phyloP scores from a whole-genome alignment of 306 rosid genomes.

The Neltuma alba region DNA sequence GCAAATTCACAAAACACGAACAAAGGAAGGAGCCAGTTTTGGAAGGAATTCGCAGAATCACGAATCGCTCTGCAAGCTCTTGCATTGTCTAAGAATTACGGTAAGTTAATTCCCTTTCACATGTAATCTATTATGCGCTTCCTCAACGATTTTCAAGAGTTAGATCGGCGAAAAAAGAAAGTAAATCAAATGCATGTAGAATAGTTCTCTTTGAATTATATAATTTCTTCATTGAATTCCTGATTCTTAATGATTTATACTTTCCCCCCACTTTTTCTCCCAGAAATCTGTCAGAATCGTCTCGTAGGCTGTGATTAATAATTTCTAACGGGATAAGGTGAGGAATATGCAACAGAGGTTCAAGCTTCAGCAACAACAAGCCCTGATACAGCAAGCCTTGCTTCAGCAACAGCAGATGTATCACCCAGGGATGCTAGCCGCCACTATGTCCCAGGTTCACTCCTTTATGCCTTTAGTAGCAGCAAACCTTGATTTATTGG shows the following conservation, averaged over 20 bases:
- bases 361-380: slow-evolving; percentile 71
- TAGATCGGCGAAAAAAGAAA: slow-evolving; percentile 5
- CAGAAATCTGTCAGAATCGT: slow-evolving; percentile 31
- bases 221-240: background rate
- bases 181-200: background rate
- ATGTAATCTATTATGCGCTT: background rate
- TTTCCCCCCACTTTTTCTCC: slow-evolving; percentile 18
- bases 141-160: background rate
- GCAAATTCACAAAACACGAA: background rate
- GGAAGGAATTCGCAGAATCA: background rate
- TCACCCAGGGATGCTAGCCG: slow-evolving; percentile 77
- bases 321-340: slow-evolving; percentile 16
- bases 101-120: slow-evolving; percentile 26
- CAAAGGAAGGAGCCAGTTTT: background rate
- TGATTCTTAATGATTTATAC: background rate
- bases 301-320: slow-evolving; percentile 16
- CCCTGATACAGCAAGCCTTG: slow-evolving; percentile 77
- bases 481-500: background rate
- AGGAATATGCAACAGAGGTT: slow-evolving; percentile 72
- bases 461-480: background rate
- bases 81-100: slow-evolving; percentile 22
- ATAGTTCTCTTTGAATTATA: background rate
- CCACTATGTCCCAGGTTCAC: slow-evolving; percentile 71
- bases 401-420: slow-evolving; percentile 79
- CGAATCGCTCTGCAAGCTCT: background rate